These are phyloP conservation scores for Stephania japonica DNA, from an alignment of 164 flowering plant species.

Conservation along the genomic window DNA sequence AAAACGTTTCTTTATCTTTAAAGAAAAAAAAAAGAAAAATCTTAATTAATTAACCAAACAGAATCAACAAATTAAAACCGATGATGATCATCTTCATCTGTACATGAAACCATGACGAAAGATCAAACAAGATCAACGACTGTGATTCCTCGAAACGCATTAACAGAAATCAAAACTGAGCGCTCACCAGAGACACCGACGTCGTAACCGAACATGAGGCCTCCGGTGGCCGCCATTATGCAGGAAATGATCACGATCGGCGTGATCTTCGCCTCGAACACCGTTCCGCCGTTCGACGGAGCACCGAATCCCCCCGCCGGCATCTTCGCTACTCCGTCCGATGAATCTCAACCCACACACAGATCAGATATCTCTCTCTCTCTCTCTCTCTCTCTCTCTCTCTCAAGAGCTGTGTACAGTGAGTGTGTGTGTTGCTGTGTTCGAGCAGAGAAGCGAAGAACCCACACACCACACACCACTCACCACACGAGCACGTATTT, in stretches of 20 bases:
- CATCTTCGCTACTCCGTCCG: constrained; percentile 13
- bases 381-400: too few species aligned
- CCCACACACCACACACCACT: too few species aligned
- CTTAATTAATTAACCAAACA: too few species aligned
- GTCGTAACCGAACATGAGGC: constrained; percentile 96
- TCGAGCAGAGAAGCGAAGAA: too few species aligned
- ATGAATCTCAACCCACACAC: neutral
- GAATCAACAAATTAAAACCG: neutral
- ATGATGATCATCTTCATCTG: too few species aligned
- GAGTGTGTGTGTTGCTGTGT: too few species aligned
- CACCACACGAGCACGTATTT: too few species aligned
- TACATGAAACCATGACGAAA: too few species aligned
- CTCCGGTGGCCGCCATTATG: constrained; percentile 96
- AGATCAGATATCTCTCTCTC: too few species aligned
- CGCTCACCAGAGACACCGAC: constrained; percentile 90
- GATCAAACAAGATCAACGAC: neutral
- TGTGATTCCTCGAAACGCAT: neutral
- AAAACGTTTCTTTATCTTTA: too few species aligned
- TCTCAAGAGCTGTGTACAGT: too few species aligned
- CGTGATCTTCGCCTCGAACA: constrained; percentile 85
- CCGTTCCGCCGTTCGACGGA: constrained; percentile 34
- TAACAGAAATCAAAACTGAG: neutral
- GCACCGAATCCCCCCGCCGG: constrained; percentile 55
- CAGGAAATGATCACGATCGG: constrained; percentile 90
- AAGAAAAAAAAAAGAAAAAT: too few species aligned